Conservation (phyloP, 306 rosid genomes). For the Hippophae rhamnoides region DNA sequence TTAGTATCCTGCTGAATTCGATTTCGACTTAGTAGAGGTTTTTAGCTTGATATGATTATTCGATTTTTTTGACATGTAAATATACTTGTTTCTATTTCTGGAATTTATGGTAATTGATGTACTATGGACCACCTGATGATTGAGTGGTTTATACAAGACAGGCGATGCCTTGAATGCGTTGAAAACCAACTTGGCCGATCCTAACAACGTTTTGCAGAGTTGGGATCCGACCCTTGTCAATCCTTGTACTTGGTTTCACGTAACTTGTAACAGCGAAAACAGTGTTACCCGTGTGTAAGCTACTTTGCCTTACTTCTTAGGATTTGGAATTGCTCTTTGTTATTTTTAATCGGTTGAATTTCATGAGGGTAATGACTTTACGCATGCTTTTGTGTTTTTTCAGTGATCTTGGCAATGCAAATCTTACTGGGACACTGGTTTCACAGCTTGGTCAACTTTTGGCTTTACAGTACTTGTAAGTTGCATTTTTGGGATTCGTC, state of each 20-base stretch:
- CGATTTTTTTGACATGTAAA: background rate
- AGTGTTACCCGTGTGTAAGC: slow-evolving; percentile 95
- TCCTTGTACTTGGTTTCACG: slow-evolving; percentile 98
- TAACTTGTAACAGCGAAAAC: slow-evolving; percentile 68
- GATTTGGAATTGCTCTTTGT: slow-evolving; percentile 2
- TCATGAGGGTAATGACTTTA: background rate
- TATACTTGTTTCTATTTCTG: background rate
- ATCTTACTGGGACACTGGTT: slow-evolving; percentile 72
- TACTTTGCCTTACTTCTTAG: background rate
- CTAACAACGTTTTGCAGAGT: slow-evolving; percentile 79
- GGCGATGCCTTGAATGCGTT: slow-evolving; percentile 90
- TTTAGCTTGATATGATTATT: background rate
- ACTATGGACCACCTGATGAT: slow-evolving; percentile 1
- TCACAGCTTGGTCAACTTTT: slow-evolving; percentile 61
- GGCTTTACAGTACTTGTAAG: slow-evolving; percentile 91
- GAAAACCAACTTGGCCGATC: slow-evolving; percentile 66
- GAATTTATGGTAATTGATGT: slow-evolving; percentile 7
- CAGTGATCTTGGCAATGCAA: slow-evolving; percentile 97
- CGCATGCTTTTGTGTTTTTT: slow-evolving; percentile 19
- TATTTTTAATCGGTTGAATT: background rate
- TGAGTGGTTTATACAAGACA: slow-evolving; percentile 24
- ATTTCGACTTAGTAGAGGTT: background rate
- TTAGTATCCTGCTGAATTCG: background rate
- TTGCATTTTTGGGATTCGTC: slow-evolving; percentile 1
- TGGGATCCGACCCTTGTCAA: slow-evolving; percentile 92